A percentile compares a stretch with the other conserved stretches of the same genome.
phyloP scores from a whole-genome alignment of 208 protist genomes.

The Leishmania gerbilli region DNA sequence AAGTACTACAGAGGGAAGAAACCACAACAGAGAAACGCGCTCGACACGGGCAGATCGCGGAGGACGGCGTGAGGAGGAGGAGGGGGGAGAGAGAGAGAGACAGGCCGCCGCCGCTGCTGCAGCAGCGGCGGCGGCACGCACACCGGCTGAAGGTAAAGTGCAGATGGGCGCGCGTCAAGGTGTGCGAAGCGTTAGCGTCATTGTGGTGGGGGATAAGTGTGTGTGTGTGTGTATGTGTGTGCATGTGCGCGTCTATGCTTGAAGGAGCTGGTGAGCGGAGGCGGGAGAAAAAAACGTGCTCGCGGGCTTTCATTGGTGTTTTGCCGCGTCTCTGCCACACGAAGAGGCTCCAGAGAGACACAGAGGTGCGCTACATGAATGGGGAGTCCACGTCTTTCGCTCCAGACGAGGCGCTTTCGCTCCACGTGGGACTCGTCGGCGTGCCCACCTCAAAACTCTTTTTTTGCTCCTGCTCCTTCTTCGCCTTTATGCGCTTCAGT shows the following conservation, averaged over 20 bases:
- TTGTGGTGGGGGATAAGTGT: not conserved
- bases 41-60: not conserved
- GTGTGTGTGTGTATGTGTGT: not conserved
- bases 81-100: not conserved
- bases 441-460: not conserved
- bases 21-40: not conserved
- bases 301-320: not conserved
- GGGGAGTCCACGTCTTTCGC: conserved; percentile 7
- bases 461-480: conserved; percentile 34
- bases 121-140: not conserved
- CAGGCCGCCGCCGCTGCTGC: too few species aligned
- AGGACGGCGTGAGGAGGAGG: not conserved
- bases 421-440: conserved; percentile 8
- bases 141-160: too few species aligned
- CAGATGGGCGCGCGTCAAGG: not conserved
- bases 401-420: conserved; percentile 2
- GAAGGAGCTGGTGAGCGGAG: not conserved
- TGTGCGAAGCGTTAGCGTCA: not conserved
- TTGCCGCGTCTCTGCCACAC: not conserved
- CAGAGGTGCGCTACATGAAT: not conserved
- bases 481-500: conserved; percentile 40
- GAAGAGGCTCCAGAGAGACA: not conserved
- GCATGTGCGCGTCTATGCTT: not conserved
- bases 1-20: not conserved
- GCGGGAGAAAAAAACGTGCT: too few species aligned